phyloP scores from a whole-genome alignment of 495 filamentous ascomycete genomes.

The Venustampulla echinocandica region DNA sequence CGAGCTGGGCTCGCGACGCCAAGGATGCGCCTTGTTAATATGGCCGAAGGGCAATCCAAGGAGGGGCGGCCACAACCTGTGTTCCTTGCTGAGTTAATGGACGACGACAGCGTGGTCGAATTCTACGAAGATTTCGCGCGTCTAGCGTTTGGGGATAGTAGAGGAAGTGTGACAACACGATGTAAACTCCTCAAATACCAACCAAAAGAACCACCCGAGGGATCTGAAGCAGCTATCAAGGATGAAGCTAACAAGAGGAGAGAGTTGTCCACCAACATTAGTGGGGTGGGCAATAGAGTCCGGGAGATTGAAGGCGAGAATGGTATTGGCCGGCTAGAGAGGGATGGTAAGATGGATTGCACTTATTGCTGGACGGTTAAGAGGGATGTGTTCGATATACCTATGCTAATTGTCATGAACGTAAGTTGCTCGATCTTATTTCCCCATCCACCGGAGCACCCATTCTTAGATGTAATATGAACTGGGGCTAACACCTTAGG shows the following conservation, averaged over 20 bases:
- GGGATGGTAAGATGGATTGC: slow-evolving; percentile 88
- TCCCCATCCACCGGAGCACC: not conserved
- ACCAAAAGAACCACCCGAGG: slow-evolving; percentile 41
- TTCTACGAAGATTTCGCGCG: slow-evolving; percentile 96
- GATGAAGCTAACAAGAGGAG: slow-evolving; percentile 27
- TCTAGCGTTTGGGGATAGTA: slow-evolving; percentile 80
- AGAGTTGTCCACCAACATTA: slow-evolving; percentile 28
- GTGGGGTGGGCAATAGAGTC: slow-evolving; percentile 42
- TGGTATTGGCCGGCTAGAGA: slow-evolving; percentile 66
- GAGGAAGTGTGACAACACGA: slow-evolving; percentile 69
- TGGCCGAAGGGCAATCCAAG: slow-evolving; percentile 22
- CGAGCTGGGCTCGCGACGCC: slow-evolving; percentile 38
- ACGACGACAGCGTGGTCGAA: slow-evolving; percentile 85
- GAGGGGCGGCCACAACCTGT: slow-evolving; percentile 55
- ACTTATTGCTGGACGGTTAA: slow-evolving; percentile 95
- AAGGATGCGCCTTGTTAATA: slow-evolving; percentile 31
- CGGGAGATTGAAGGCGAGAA: slow-evolving; percentile 64
- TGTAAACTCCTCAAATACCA: slow-evolving; percentile 89
- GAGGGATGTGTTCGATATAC: slow-evolving; percentile 95
- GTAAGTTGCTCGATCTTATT: slow-evolving; percentile 45
- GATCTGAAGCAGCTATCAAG: slow-evolving; percentile 31
- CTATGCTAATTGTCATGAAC: slow-evolving; percentile 96
- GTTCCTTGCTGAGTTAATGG: slow-evolving; percentile 83
- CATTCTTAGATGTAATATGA: no score
- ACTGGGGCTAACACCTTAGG: not conserved